Evolutionary conservation across 768 basidiomycete species (phyloP), one percentile per base, ranked within the genome.

Genomic region (Leccinum pellstonianum): DNA sequence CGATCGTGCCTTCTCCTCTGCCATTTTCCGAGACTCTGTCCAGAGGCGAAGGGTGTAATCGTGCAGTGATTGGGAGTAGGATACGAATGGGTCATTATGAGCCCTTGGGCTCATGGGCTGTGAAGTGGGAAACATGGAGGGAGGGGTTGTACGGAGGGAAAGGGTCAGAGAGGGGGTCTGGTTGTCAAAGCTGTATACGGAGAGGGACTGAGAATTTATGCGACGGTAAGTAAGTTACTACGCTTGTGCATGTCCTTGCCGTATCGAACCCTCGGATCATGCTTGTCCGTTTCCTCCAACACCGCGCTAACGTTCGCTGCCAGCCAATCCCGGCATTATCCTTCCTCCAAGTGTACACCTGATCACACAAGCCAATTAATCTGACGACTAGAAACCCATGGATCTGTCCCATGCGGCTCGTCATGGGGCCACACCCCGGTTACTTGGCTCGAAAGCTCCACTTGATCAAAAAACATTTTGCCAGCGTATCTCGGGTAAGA

Each of bases 41-140:
- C 87, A 88, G 53, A 87, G 78, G 46, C 70, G 78, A 54, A 88
- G 79, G 29, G 88, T 89, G 61, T 87, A 88, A 57, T 86, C 79
- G 69, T 88, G 85, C 35, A 90, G 74, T 48, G 86, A 79, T 65
- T 82, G 84, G 17, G 88, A 83, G 66, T 90, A 90, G 37, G 77
- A 77, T 51, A 77, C 68, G 65, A 87, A 73, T 8, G 81, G 78
- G 63, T 75, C 68, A 25, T 62, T 65, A 21, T 9, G 51, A 35
- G 52, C 8, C 2, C 60, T 49, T 21, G 73, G 41, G 27, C 6
- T 37, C 17, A 12, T 25, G 21, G 63, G 33, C 3, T 56, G 56
- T 52, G 70, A 21, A 29, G 38, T n/a, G 54, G 67, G 60, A 23
- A 65, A 33, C 65, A 71, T 69, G 54, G 41, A 23, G 38, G 3